Evolutionary conservation across 208 protist species (phyloP).

Genomic region (Plasmodiophora brassicae): DNA sequence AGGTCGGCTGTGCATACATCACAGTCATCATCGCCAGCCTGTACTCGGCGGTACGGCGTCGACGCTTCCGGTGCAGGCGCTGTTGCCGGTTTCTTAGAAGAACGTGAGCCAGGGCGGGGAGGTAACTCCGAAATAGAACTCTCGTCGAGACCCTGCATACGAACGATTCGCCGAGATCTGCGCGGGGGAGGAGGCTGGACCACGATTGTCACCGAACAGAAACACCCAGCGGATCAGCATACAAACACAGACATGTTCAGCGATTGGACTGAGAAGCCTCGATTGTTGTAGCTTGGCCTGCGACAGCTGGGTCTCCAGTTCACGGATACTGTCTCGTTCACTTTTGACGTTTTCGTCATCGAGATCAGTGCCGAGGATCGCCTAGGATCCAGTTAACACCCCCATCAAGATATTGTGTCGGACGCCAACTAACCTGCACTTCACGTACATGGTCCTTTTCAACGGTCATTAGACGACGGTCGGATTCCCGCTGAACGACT

Average conservation of each 20-base stretch:
- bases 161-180: neutral
- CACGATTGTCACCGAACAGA: neutral
- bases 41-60: neutral
- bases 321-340: no score
- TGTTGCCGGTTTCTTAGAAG: neutral
- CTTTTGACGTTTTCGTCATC: neutral
- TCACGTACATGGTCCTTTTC: neutral
- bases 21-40: neutral
- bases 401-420: neutral
- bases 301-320: neutral
- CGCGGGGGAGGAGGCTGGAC: neutral
- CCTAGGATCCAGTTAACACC: no score
- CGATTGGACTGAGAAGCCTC: neutral
- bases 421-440: neutral
- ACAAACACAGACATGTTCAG: neutral
- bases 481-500: neutral
- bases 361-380: neutral
- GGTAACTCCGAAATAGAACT: neutral
- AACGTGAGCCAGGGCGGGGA: neutral
- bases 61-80: neutral
- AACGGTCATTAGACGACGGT: neutral
- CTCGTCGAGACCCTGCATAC: neutral
- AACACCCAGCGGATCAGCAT: no score
- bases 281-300: conserved; percentile 23
- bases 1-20: neutral